phyloP scores from a whole-genome alignment of 2,329 filamentous ascomycete species.

The Sporothrix brunneoviolacea region DNA sequence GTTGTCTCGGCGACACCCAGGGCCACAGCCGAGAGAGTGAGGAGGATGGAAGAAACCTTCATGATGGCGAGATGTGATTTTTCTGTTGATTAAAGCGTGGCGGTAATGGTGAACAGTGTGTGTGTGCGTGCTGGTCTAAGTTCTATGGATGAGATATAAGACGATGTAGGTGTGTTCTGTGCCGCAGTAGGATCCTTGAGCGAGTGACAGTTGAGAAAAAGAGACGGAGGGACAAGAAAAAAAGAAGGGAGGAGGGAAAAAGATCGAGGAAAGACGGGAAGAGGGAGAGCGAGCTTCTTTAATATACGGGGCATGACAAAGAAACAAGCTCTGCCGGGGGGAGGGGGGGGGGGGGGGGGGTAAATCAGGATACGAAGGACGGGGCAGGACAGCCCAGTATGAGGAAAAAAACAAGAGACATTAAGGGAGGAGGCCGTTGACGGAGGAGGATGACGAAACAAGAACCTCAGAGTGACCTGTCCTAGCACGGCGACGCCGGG shows the following conservation, averaged over 20 bases:
- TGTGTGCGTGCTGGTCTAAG: too few relatives aligned
- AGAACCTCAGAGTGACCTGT: neutral
- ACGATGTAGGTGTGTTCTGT: too few relatives aligned
- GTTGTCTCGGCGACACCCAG: too few relatives aligned
- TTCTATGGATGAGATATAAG: too few relatives aligned
- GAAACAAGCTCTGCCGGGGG: neutral
- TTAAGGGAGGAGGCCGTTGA: too few relatives aligned
- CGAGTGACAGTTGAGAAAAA: constrained; percentile 1
- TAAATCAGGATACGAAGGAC: too few relatives aligned
- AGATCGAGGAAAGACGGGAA: neutral
- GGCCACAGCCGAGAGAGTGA: constrained; percentile 8
- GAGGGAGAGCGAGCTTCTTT: too few relatives aligned
- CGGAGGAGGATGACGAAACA: constrained; percentile 1
- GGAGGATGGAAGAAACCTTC: constrained; percentile 12
- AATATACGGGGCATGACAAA: too few relatives aligned
- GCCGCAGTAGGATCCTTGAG: neutral
- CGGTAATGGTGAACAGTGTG: neutral
- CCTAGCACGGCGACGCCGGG: neutral
- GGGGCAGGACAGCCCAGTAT: too few relatives aligned
- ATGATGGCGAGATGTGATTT: neutral
- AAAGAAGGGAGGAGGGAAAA: neutral
- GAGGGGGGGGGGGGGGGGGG: neutral
- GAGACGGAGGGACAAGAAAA: neutral
- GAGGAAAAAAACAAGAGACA: too few relatives aligned
- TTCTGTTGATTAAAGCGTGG: neutral